Base-by-base conservation (phyloP, 345 rosid species). In the Lumnitzera racemosa region DNA sequence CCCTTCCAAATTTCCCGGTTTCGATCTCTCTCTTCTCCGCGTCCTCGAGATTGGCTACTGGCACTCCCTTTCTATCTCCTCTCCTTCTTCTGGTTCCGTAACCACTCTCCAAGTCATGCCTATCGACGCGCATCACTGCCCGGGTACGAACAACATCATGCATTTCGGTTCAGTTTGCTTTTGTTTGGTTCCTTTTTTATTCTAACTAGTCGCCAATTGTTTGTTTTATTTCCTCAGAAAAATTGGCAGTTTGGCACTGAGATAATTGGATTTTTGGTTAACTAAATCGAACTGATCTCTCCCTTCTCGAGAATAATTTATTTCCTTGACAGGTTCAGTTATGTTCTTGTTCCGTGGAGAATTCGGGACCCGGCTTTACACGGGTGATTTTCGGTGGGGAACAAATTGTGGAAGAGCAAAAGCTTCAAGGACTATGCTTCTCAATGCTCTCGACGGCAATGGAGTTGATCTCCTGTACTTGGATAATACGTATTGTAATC, bases 371-470 rank as follows among this genome's bases (percentile, higher is more conserved):
- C 46, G 76, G 72, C 82, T 90, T 8, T 88, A 76, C 75, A 88
- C 91, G 0, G 94, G 91, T 5, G 89, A 86, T 68, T 88, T 88
- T 64, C 82, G 88, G 0, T 88, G 97, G 97, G 92, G 83, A 56
- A 25, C 49, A 1, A 47, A 52, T 15, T 24, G 72, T 13, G 75
- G 72, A 59, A 72, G 64, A 54, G 70, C 75, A 1, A 70, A 67
- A n/a, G 68, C 24, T 47, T 77, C 69, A 7, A 80, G 72, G 58
- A 63, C 49, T 20, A 64, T 65, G 49, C 82, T 90, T 17, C 55
- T 72, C 24, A 53, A 67, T 61, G 89, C 87, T 69, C 69, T 88
- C 8, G 11, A 75, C 16, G 68, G 73, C 13, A 55, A 67, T 48
- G 67, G 53, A 3, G 79, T 88, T 4, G 71, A 81, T 57, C 59